These are phyloP conservation scores for Pterocarpus santalinus DNA, from an alignment of 306 rosid genomes.

Conservation along the genomic window DNA sequence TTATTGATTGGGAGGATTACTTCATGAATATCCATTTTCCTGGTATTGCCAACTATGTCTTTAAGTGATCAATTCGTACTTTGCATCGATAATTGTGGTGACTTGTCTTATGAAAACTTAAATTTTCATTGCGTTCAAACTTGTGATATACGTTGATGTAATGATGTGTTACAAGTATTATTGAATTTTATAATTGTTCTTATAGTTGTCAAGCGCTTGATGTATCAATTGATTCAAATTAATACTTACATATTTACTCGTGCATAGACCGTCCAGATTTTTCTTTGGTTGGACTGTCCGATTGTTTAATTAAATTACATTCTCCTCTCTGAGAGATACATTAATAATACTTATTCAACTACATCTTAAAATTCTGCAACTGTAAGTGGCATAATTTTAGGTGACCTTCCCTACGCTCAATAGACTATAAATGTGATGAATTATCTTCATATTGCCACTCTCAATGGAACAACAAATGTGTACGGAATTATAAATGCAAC, in stretches of 20 bases:
- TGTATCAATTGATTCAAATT: not conserved
- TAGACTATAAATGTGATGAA: too few species aligned
- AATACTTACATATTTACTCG: not conserved
- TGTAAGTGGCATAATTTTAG: too few species aligned
- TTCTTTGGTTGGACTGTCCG: not conserved
- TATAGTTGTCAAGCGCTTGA: not conserved
- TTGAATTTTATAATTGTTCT: not conserved
- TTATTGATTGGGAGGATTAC: conserved; percentile 81
- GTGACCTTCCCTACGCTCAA: too few species aligned
- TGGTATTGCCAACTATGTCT: conserved; percentile 67
- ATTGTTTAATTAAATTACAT: too few species aligned
- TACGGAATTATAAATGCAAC: too few species aligned
- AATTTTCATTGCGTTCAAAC: not conserved
- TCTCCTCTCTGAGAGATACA: too few species aligned
- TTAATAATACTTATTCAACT: too few species aligned
- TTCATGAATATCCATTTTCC: conserved; percentile 64
- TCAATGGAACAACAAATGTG: too few species aligned
- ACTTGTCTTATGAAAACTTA: not conserved
- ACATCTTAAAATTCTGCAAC: too few species aligned
- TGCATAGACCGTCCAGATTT: not conserved
- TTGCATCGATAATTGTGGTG: not conserved
- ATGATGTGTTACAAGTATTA: not conserved
- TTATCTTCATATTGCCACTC: too few species aligned
- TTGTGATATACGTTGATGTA: not conserved
- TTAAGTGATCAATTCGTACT: not conserved